phyloP scores from a whole-genome alignment of 306 rosid species.

The Comarum palustre region DNA sequence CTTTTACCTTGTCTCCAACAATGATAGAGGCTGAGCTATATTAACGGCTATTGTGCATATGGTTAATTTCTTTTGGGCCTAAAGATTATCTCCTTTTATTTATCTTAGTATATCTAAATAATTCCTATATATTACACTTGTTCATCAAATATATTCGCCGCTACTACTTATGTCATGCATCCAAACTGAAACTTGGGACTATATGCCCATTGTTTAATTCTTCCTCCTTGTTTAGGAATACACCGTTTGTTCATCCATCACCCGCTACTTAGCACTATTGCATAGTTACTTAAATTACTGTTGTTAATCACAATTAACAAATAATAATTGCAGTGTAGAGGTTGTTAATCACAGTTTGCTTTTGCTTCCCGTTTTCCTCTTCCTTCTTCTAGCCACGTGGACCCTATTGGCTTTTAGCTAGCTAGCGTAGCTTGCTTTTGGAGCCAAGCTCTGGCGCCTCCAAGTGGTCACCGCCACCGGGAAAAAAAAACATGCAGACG shows the following conservation, averaged over 20 bases:
- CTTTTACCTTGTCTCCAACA: too few species aligned
- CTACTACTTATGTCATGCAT: too few species aligned
- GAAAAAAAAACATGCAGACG: slow-evolving; percentile 19
- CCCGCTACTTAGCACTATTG: not conserved
- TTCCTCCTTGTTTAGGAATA: not conserved
- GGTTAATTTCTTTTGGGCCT: too few species aligned
- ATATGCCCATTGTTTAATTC: not conserved
- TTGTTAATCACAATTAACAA: not conserved
- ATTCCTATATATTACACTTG: too few species aligned
- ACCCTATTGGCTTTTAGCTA: not conserved
- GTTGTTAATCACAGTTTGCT: not conserved
- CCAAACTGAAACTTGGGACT: not conserved
- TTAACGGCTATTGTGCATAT: too few species aligned
- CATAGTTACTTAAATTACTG: not conserved
- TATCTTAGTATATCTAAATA: too few species aligned
- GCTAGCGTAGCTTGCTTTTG: not conserved
- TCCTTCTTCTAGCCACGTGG: not conserved
- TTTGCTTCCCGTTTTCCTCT: not conserved
- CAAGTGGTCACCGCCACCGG: slow-evolving; percentile 18
- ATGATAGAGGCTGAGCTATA: too few species aligned
- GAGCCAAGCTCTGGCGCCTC: not conserved
- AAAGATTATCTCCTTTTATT: too few species aligned
- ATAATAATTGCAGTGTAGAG: not conserved
- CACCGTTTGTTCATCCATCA: not conserved
- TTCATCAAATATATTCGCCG: too few species aligned